Evolutionary conservation across 139 green algal genomes (phyloP).

Genomic region (Zygnema cylindricum): DNA sequence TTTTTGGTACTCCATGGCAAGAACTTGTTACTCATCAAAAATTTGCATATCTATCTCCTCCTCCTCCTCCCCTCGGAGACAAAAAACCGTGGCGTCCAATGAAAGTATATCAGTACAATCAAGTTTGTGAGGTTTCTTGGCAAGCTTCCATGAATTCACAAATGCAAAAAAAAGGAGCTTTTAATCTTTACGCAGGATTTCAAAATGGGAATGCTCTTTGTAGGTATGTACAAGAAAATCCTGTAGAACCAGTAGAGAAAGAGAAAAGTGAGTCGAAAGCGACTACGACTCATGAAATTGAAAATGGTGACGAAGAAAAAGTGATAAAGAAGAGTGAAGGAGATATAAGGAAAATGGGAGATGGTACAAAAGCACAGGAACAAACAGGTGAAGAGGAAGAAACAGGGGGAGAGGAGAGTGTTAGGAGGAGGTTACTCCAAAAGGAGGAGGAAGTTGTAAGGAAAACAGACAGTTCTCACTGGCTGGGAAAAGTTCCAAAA

Average conservation of each 20-base stretch:
- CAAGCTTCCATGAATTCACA: background rate
- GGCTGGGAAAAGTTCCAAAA: background rate
- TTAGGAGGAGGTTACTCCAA: no score
- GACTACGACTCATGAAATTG: background rate
- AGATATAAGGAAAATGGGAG: no score
- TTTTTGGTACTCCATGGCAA: constrained; percentile 8
- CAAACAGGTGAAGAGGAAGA: background rate
- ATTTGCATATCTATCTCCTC: background rate
- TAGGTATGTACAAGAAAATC: background rate
- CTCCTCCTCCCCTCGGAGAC: background rate
- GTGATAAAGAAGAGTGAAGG: background rate
- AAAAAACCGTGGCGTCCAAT: background rate
- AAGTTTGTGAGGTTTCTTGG: background rate
- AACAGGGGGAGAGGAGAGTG: background rate
- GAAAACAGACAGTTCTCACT: background rate
- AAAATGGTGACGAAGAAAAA: background rate
- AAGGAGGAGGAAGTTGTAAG: background rate
- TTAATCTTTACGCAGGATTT: background rate
- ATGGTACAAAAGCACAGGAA: no score
- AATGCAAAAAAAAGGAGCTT: background rate
- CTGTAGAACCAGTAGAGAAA: background rate
- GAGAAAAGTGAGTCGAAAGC: background rate
- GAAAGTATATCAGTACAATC: background rate
- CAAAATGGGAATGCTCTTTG: background rate
- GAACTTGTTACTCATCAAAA: background rate